Base-by-base conservation (phyloP, 2,329 filamentous ascomycete species). In the Zalaria sp. region DNA sequence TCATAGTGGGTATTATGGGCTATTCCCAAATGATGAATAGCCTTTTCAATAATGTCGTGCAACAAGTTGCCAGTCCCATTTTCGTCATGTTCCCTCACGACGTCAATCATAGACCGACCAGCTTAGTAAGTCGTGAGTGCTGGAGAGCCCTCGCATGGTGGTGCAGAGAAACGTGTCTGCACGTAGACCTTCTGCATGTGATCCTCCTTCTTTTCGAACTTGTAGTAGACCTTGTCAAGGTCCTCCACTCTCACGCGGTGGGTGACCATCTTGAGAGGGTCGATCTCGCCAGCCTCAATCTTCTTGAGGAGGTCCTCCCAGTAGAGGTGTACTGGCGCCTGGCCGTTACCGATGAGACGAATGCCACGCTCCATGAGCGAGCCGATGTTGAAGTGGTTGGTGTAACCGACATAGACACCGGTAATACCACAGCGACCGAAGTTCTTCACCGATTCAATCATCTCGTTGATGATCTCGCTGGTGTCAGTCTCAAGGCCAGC, bases 311-410 rank as follows among this genome's bases (percentile, higher is more conserved):
- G 67, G 3, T 83, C 73, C 25, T 85, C 69, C 86, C 84, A 93
- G 64, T 93, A 91, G 53, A 79, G 75, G 53, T 89, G 83, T 0
- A 93, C 83, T 0, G 85, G 85, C 2, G 75, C 75, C 55, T 79
- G 76, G 3, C 76, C 75, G 49, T 79, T 79, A 35, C 76, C 75
- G 48, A 77, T 87, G 36, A 93, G 72, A 1, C 83, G 79, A 50
- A 93, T 77, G n/a, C 85, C 85, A 28, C 83, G 78, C 63, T 93
- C 77, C 85, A 93, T 93, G 9, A 93, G 57, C 0, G 83, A 79
- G 6, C 86, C 82, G 49, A 87, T 77, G 59, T 83, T 83, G 67
- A 87, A 83, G 57, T 83, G 79, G 59, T 84, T 85, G 25, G 79
- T 83, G 56, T 66, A 78, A 27, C 73, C 74, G 32, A 73, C 72